Base-by-base conservation (phyloP, 805 yeast species). In the Kazachstania bromeliacearum region DNA sequence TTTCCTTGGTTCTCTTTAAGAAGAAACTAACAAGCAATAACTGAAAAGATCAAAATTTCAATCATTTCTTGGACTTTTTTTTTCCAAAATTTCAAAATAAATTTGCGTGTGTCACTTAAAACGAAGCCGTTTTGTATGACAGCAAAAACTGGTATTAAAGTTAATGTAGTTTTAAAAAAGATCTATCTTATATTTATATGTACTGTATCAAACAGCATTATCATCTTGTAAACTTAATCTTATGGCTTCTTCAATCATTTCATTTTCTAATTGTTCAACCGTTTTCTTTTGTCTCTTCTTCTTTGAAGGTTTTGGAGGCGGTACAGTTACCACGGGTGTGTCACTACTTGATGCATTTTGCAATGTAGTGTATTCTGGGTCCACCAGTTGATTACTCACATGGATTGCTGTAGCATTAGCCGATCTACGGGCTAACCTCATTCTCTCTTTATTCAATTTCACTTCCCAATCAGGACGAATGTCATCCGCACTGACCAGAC, bases 381-480 rank as follows among this genome's bases (percentile, higher is more conserved):
- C 65, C 12, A 79, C 65, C 22, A 85, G 54, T 48, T 85, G 70
- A 38, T 87, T 85, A 9, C 94, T 77, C 2, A 94, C 88, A 59
- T 89, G 97, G 27, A 89, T 73, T 0, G 95, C 95, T 23, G 85
- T 84, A 0, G 97, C 97, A 10, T 95, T 85, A 0, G 96, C 96
- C 0, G 96, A 79, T 50, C 85, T 71, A 39, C 94, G 71, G 0
- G 94, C 95, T 24, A 85, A 62, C 45, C 78, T 78, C 40, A 78
- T 70, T 35, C 88, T 71, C 4, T 95, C 95, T 34, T 74, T 68
- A 7, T 70, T 66, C 33, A 89, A 68, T 44, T 77, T 81, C 14
- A 67, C 60, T 49, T 84, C 87, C 98, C 98, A 89, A 52, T 85
- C 95, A 1, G 98, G 97, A 35, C 96, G 69, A 28, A 89, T 83